Evolutionary conservation across 495 filamentous ascomycete species (phyloP).

Genomic region (Podospora fimiseda): DNA sequence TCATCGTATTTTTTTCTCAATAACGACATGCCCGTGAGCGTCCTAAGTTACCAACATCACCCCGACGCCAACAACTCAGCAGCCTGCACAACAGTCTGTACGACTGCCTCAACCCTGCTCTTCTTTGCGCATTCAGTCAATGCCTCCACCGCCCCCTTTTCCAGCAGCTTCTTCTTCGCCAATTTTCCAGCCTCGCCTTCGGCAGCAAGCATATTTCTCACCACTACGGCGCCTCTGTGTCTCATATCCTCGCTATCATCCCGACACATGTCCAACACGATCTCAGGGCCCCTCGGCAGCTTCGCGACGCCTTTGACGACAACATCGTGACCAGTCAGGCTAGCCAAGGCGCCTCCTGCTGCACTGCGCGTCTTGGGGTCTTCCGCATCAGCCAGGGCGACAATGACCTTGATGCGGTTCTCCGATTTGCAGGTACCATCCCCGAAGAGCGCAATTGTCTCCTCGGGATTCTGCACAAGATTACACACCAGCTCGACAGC

Average conservation of each 20-base stretch:
- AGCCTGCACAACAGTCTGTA: constrained; percentile 57
- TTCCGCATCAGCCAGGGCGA: constrained; percentile 81
- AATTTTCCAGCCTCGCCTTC: constrained; percentile 46
- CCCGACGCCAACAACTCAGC: constrained; percentile 50
- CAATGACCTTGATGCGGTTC: constrained; percentile 70
- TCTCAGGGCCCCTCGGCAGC: constrained; percentile 59
- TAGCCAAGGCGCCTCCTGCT: constrained; percentile 82
- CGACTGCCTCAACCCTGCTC: constrained; percentile 54
- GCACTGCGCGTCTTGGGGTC: constrained; percentile 72
- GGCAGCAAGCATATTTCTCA: constrained; percentile 55
- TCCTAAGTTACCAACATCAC: constrained; percentile 3
- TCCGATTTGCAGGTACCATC: constrained; percentile 62
- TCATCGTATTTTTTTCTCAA: no score
- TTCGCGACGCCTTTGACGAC: constrained; percentile 63
- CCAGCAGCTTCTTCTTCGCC: constrained; percentile 40
- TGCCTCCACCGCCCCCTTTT: constrained; percentile 50
- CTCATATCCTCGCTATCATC: constrained; percentile 70
- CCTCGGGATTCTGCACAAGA: constrained; percentile 63
- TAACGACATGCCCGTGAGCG: no score
- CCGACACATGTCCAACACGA: constrained; percentile 64
- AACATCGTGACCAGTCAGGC: constrained; percentile 68
- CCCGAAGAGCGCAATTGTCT: constrained; percentile 58
- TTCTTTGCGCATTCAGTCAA: constrained; percentile 59
- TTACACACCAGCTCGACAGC: constrained; percentile 89
- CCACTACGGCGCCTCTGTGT: constrained; percentile 71